Evolutionary conservation across 345 rosid genomes (phyloP).

Genomic region (Chamaenerion angustifolium): DNA sequence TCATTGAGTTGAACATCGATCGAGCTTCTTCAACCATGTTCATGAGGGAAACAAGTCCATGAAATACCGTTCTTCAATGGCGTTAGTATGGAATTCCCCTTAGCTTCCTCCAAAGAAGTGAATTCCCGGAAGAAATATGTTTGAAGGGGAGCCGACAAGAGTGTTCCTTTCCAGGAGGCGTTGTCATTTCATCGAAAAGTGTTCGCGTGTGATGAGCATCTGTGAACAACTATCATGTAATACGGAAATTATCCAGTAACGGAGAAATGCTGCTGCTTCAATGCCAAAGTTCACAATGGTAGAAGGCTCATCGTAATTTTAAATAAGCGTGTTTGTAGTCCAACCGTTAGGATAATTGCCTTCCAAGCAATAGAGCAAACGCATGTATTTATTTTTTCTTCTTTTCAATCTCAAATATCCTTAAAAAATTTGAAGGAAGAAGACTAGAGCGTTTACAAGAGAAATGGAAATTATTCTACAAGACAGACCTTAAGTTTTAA

Average conservation of each 20-base stretch:
- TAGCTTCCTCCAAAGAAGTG: conserved; percentile 28
- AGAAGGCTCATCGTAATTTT: too few species aligned
- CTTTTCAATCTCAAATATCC: too few species aligned
- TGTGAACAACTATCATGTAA: too few species aligned
- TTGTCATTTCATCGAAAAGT: conserved; percentile 38
- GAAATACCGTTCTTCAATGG: conserved; percentile 26
- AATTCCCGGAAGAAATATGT: conserved; percentile 37
- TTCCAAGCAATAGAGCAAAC: conserved; percentile 82
- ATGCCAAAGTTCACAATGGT: too few species aligned
- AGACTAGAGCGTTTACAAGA: too few species aligned
- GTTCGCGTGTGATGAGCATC: conserved; percentile 13
- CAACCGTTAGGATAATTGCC: conserved; percentile 92
- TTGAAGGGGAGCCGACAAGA: conserved; percentile 22
- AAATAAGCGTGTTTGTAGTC: conserved; percentile 58
- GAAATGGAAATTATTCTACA: too few species aligned
- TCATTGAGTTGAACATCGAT: conserved; percentile 27
- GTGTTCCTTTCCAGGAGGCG: conserved; percentile 34
- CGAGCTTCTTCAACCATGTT: conserved; percentile 26
- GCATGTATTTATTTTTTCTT: conserved; percentile 10
- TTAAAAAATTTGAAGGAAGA: too few species aligned
- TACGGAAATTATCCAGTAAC: too few species aligned
- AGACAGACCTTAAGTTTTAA: too few species aligned
- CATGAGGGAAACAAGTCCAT: conserved; percentile 34
- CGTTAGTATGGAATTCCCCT: conserved; percentile 23
- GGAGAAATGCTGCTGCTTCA: too few species aligned